These are phyloP conservation scores for Botrytis porri DNA, from an alignment of 2,329 filamentous ascomycete species.

Conservation along the genomic window DNA sequence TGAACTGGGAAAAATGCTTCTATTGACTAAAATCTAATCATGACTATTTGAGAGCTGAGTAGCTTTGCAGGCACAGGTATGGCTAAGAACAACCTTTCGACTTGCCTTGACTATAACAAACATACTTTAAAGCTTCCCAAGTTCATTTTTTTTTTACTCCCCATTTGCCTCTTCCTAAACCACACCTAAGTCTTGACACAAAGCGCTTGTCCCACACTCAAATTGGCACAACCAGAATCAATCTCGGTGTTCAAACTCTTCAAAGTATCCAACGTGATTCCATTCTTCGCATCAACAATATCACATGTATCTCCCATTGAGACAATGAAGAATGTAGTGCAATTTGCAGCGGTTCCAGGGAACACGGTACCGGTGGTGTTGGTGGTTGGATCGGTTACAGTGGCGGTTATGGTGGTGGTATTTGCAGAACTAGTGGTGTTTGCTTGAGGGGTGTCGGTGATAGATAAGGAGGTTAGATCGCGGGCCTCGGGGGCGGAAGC, in stretches of 20 bases:
- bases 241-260: background rate
- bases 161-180: background rate
- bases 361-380: background rate
- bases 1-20: background rate
- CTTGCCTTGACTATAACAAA: too few species aligned
- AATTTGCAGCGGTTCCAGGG: background rate
- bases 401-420: background rate
- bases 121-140: background rate
- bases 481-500: background rate
- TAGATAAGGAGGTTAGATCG: background rate
- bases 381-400: background rate
- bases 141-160: background rate
- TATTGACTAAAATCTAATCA: background rate
- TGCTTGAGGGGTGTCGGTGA: background rate
- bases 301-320: background rate
- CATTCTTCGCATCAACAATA: background rate
- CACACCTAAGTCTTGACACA: background rate
- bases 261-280: background rate
- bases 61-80: background rate
- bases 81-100: background rate
- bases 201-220: background rate
- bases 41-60: too few species aligned
- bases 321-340: background rate
- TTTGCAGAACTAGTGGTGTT: background rate
- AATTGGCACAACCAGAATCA: background rate